These are phyloP conservation scores for Salinomyces thailandicus DNA, from an alignment of 2,329 filamentous ascomycete species.

Conservation along the genomic window DNA sequence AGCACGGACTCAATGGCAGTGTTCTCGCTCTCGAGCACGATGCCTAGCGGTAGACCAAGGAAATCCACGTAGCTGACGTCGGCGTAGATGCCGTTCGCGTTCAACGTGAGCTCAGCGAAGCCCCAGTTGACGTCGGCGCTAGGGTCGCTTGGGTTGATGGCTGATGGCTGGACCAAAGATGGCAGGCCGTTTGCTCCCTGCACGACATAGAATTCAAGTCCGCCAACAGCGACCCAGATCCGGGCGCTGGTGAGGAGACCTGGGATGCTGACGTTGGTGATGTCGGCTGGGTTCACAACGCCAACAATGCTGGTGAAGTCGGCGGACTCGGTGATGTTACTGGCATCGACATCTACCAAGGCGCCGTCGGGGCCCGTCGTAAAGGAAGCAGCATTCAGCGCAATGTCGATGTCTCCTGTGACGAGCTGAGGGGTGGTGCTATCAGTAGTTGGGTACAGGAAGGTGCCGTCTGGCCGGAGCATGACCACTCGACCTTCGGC, in stretches of 20 bases:
- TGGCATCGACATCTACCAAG: not conserved
- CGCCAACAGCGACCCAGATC: conserved; percentile 37
- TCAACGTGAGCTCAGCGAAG: conserved; percentile 38
- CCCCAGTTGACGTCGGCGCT: conserved; percentile 34
- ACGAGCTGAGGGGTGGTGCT: conserved; percentile 24
- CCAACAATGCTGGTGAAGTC: not conserved
- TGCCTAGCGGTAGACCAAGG: conserved; percentile 29
- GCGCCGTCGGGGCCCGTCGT: conserved; percentile 22
- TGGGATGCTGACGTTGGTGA: conserved; percentile 29
- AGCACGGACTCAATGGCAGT: conserved; percentile 40
- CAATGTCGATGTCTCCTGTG: conserved; percentile 32
- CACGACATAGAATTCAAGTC: conserved; percentile 36
- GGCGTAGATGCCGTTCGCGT: conserved; percentile 35
- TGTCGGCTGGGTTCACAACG: not conserved
- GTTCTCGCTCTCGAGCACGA: conserved; percentile 41
- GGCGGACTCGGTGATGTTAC: not conserved
- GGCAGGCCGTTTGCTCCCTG: conserved; percentile 19
- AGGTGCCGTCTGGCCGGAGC: conserved; percentile 31
- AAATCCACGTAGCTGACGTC: conserved; percentile 29
- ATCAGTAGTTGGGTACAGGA: conserved; percentile 35
- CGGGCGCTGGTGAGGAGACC: conserved; percentile 34
- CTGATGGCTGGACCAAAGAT: conserved; percentile 40
- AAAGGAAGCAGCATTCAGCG: conserved; percentile 28
- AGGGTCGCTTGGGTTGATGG: conserved; percentile 29
- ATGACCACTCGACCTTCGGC: conserved; percentile 33